Evolutionary conservation across 768 basidiomycete species (phyloP).

Genomic region (Tulasnella sp.): DNA sequence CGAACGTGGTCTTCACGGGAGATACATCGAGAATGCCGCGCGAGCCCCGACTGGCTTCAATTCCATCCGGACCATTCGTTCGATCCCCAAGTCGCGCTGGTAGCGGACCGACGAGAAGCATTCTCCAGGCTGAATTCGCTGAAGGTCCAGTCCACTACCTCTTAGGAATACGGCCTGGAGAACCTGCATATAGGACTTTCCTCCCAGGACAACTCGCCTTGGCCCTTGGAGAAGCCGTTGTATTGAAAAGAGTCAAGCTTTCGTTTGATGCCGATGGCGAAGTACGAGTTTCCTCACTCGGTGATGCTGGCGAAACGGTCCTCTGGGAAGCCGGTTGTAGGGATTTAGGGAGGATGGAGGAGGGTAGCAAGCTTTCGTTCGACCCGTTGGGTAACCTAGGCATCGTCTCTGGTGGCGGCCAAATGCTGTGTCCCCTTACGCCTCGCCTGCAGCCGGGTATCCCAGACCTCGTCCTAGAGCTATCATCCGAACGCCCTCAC

Average conservation of each 20-base stretch:
- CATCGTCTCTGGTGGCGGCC: conserved; percentile 24
- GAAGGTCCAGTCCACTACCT: conserved; percentile 21
- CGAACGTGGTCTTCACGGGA: conserved; percentile 19
- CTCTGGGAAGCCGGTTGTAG: conserved; percentile 25
- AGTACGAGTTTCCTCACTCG: neutral
- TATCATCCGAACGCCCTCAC: conserved; percentile 29
- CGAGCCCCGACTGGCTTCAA: conserved; percentile 19
- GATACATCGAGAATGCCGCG: neutral
- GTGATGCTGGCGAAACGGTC: neutral
- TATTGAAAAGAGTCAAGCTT: conserved; percentile 25
- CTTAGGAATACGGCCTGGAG: conserved; percentile 30
- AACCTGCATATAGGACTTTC: conserved; percentile 26
- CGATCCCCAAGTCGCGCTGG: conserved; percentile 18
- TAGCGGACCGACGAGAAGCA: conserved; percentile 12
- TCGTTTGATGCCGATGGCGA: conserved; percentile 28
- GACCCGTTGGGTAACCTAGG: conserved; percentile 5
- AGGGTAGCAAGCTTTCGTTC: conserved; percentile 17
- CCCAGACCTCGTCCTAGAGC: conserved; percentile 9
- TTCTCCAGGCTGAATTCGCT: conserved; percentile 26
- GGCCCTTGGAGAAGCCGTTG: conserved; percentile 24
- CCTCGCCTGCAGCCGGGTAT: conserved; percentile 1
- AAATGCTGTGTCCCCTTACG: conserved; percentile 19
- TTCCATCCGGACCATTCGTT: conserved; percentile 31
- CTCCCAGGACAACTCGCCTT: conserved; percentile 29
- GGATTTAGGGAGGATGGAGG: neutral